phyloP scores from a whole-genome alignment of 257 asterid species.

The Echites panduratus region DNA sequence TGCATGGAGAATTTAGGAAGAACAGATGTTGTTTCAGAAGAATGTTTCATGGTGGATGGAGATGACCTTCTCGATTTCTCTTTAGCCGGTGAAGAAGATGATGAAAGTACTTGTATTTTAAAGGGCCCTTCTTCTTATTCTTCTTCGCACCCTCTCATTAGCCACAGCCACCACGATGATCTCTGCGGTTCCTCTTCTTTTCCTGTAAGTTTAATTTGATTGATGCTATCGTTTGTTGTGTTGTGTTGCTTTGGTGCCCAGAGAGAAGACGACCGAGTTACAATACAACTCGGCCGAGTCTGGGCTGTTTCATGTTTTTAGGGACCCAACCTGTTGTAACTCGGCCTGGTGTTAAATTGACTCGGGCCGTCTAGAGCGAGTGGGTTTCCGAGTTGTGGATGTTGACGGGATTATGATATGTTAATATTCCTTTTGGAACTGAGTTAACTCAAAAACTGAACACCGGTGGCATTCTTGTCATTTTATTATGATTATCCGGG shows the following conservation, averaged over 20 bases:
- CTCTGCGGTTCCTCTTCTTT: slow-evolving; percentile 13
- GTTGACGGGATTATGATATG: slow-evolving; percentile 2
- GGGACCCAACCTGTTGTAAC: slow-evolving; percentile 20
- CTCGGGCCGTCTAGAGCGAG: slow-evolving; percentile 18
- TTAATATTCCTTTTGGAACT: background rate
- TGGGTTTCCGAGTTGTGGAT: slow-evolving; percentile 10
- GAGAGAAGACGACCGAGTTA: slow-evolving; percentile 21
- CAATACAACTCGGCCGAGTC: slow-evolving; percentile 37
- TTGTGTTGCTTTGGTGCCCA: slow-evolving; percentile 2
- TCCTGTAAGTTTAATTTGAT: slow-evolving; percentile 35
- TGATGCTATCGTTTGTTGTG: slow-evolving; percentile 3
- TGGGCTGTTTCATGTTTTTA: slow-evolving; percentile 9
- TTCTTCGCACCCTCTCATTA: slow-evolving; percentile 19
- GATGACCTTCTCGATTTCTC: slow-evolving; percentile 68
- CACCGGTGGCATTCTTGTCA: too few species aligned
- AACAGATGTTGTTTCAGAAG: slow-evolving; percentile 19
- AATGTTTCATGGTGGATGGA: slow-evolving; percentile 41
- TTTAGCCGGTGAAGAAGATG: slow-evolving; percentile 46
- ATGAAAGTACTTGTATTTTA: slow-evolving; percentile 4
- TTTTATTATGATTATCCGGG: too few species aligned
- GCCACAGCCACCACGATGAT: slow-evolving; percentile 17
- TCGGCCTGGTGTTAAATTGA: slow-evolving; percentile 30
- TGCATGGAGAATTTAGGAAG: slow-evolving; percentile 44
- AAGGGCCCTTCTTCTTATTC: slow-evolving; percentile 16
- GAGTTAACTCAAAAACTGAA: too few species aligned